These are phyloP conservation scores for Termitomyces sp. DNA, from an alignment of 768 basidiomycete genomes.

Conservation along the genomic window DNA sequence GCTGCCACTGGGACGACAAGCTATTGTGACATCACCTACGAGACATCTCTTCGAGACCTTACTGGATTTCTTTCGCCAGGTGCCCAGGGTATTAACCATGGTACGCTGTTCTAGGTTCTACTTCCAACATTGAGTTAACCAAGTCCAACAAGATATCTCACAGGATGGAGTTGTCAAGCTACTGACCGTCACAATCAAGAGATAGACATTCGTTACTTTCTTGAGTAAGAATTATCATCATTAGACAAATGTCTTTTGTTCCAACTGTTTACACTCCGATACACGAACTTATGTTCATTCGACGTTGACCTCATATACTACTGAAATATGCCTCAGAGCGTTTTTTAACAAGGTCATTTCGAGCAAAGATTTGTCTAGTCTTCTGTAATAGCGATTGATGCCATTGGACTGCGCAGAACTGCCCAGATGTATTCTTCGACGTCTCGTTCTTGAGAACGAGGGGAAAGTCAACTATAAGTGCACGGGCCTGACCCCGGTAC, in stretches of 20 bases:
- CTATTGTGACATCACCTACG: slow-evolving; percentile 35
- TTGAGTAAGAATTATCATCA: background rate
- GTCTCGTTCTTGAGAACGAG: background rate
- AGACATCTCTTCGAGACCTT: slow-evolving; percentile 34
- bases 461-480: background rate
- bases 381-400: background rate
- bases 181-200: slow-evolving; percentile 41
- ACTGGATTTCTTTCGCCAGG: slow-evolving; percentile 42
- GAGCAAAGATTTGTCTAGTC: background rate
- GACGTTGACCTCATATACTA: background rate
- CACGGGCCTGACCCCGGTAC: background rate
- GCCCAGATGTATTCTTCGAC: background rate
- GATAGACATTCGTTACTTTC: background rate
- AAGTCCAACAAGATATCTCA: slow-evolving; percentile 35
- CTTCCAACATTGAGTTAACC: background rate
- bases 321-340: background rate
- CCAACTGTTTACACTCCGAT: background rate
- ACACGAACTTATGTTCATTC: background rate
- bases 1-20: slow-evolving; percentile 30
- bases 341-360: background rate
- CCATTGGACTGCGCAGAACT: background rate
- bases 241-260: background rate
- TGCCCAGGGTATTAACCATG: slow-evolving; percentile 44
- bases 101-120: slow-evolving; percentile 24
- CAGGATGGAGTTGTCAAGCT: slow-evolving; percentile 48